Conservation (phyloP, 495 filamentous ascomycete genomes). For the Astrothelium macrocarpum region DNA sequence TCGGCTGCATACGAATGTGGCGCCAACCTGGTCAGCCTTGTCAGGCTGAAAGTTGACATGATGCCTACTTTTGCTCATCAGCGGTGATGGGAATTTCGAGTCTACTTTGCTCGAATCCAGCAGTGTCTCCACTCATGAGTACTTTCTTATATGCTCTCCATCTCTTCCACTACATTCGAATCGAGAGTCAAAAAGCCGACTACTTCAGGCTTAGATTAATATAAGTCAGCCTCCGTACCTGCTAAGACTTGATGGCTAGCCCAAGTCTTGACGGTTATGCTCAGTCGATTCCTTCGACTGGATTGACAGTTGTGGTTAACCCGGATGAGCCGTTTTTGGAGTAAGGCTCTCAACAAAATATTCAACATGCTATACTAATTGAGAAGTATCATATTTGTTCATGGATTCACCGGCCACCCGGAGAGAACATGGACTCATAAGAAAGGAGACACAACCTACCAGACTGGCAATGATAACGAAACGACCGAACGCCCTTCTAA, state of each 20-base stretch:
- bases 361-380: not conserved
- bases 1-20: too few species aligned
- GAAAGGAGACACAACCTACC: constrained; percentile 6
- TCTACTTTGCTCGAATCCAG: too few species aligned
- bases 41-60: too few species aligned
- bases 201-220: too few species aligned
- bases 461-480: not conserved
- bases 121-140: too few species aligned
- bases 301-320: not conserved
- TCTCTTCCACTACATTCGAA: too few species aligned
- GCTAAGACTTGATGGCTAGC: not conserved
- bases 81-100: too few species aligned
- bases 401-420: constrained; percentile 33
- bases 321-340: not conserved
- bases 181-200: too few species aligned
- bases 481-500: constrained; percentile 11
- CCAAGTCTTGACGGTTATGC: not conserved
- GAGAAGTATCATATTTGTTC: constrained; percentile 25
- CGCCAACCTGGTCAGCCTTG: too few species aligned
- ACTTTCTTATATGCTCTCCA: too few species aligned
- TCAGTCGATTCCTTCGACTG: not conserved
- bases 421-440: constrained; percentile 29
- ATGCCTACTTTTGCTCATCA: too few species aligned
- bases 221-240: too few species aligned
- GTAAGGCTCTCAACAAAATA: not conserved